These are phyloP conservation scores for Carpinus fangiana DNA, from an alignment of 306 rosid species.

Conservation along the genomic window DNA sequence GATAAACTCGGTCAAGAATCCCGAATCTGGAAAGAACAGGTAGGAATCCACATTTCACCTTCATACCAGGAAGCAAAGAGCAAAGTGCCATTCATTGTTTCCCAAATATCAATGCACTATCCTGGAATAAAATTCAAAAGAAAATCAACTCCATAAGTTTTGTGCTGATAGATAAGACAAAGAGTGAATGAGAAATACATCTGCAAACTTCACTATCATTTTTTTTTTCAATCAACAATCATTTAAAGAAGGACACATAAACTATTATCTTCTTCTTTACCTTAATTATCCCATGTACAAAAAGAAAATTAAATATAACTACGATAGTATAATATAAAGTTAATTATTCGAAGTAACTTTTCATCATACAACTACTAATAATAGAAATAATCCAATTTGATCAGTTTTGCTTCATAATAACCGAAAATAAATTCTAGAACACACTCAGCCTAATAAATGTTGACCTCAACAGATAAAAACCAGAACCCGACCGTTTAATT, in stretches of 20 bases:
- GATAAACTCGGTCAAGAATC: slow-evolving; percentile 11
- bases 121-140: slow-evolving; percentile 29
- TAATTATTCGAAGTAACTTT: background rate
- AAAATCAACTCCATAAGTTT: slow-evolving; percentile 24
- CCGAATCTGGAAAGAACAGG: slow-evolving; percentile 1
- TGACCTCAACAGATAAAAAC: slow-evolving; percentile 1
- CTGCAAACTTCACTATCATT: slow-evolving; percentile 11
- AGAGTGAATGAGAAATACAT: slow-evolving; percentile 1
- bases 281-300: background rate
- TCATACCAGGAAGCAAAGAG: slow-evolving; percentile 9
- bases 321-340: background rate
- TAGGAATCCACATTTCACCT: background rate
- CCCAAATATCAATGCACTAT: slow-evolving; percentile 20
- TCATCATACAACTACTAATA: background rate
- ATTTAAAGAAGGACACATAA: slow-evolving; percentile 3
- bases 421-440: background rate
- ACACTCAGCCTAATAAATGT: background rate
- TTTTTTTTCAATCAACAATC: background rate
- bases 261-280: background rate
- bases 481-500: slow-evolving; percentile 9
- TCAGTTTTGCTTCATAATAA: background rate
- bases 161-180: slow-evolving; percentile 9
- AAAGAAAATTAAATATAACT: background rate
- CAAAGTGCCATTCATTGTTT: slow-evolving; percentile 3
- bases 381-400: background rate